A percentile compares a stretch with the other conserved stretches of the same genome.
Conservation (phyloP, 345 rosid species). For the Salix arbutifolia region DNA sequence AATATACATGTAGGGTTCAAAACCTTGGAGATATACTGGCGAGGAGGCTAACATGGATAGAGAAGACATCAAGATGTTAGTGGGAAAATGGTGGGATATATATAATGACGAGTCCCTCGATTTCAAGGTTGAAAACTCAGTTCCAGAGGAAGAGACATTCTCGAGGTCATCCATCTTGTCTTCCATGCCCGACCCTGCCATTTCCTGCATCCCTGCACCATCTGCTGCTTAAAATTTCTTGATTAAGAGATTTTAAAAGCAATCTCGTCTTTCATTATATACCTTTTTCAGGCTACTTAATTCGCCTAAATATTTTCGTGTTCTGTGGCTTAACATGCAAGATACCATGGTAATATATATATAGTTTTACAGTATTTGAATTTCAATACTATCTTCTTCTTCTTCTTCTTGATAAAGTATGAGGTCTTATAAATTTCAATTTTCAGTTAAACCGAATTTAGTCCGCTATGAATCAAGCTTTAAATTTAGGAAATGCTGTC, state of each 20-base stretch:
- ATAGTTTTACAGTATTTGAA: neutral
- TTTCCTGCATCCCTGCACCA: constrained; percentile 58
- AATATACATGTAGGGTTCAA: constrained; percentile 11
- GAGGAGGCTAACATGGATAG: constrained; percentile 20
- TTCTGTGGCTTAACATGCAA: neutral
- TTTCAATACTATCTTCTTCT: neutral
- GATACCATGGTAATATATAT: neutral
- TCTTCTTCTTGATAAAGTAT: neutral
- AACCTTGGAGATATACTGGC: constrained; percentile 24
- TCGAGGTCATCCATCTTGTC: constrained; percentile 43
- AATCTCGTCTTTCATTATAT: neutral
- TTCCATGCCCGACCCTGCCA: constrained; percentile 49
- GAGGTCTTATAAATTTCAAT: neutral
- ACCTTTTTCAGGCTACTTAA: neutral
- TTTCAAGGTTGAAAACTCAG: constrained; percentile 4
- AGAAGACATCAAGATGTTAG: constrained; percentile 18
- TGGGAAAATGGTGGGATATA: constrained; percentile 19
- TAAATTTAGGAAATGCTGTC: neutral
- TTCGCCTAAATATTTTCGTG: neutral
- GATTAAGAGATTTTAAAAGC: neutral
- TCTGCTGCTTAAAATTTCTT: constrained; percentile 53
- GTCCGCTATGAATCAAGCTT: neutral
- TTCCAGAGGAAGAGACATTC: constrained; percentile 32
- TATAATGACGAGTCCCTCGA: constrained; percentile 18
- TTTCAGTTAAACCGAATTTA: neutral